phyloP scores from a whole-genome alignment of 441 rosid genomes.

The Pelargonium fulgidum region DNA sequence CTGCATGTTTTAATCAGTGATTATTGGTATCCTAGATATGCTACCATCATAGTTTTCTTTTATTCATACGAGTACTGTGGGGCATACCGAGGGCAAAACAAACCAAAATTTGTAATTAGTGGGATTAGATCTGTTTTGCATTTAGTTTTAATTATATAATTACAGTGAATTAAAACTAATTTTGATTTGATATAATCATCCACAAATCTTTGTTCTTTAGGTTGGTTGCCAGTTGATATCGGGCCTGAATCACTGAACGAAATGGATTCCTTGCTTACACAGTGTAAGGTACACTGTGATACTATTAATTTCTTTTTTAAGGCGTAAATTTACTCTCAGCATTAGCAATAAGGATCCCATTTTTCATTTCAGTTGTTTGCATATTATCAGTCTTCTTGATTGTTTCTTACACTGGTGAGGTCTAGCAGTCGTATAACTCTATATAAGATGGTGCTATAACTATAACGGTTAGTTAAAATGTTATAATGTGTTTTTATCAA shows the following conservation, averaged over 20 bases:
- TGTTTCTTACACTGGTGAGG: not conserved
- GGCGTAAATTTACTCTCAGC: not conserved
- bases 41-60: not conserved
- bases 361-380: not conserved
- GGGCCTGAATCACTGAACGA: conserved; percentile 56
- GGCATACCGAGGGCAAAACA: not conserved
- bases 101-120: not conserved
- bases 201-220: conserved; percentile 28
- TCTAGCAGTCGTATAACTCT: not conserved
- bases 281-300: conserved; percentile 47
- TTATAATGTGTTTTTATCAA: not conserved
- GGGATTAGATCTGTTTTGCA: not conserved
- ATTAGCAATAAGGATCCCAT: not conserved
- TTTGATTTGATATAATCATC: conserved; percentile 10
- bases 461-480: not conserved
- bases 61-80: not conserved
- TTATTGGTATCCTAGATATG: not conserved
- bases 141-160: not conserved
- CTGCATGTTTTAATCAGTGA: not conserved
- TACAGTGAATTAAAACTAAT: not conserved
- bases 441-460: not conserved
- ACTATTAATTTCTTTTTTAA: conserved; percentile 16
- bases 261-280: conserved; percentile 37
- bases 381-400: not conserved
- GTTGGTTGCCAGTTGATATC: conserved; percentile 61